A percentile compares a stretch with the other conserved stretches of the same genome.
These are phyloP conservation scores for Sporothrix euskadiensis DNA, from an alignment of 2,329 filamentous ascomycete species.

Conservation along the genomic window DNA sequence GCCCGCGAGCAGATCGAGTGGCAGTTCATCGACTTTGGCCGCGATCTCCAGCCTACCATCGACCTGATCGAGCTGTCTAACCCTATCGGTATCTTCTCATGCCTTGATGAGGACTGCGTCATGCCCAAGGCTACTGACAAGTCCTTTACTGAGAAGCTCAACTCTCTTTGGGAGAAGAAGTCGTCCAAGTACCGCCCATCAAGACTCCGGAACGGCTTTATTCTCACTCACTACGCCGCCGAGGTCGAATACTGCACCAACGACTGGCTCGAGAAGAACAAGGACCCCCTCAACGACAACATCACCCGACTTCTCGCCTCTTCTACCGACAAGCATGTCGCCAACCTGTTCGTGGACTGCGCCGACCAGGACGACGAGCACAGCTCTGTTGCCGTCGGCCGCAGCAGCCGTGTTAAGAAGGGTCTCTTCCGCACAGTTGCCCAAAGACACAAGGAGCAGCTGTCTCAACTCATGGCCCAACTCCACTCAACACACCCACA, in stretches of 20 bases:
- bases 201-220: constrained; percentile 85
- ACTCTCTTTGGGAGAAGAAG: constrained; percentile 94
- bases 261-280: constrained; percentile 98
- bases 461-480: constrained; percentile 94
- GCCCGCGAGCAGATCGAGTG: constrained; percentile 97
- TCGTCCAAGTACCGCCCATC: constrained; percentile 89
- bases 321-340: constrained; percentile 81
- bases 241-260: constrained; percentile 97
- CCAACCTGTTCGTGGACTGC: constrained; percentile 83
- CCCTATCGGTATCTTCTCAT: constrained; percentile 98
- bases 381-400: constrained; percentile 50
- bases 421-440: constrained; percentile 95
- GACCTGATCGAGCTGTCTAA: constrained; percentile 95
- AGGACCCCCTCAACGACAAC: constrained; percentile 96
- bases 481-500: constrained; percentile 96
- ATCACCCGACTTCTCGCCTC: constrained; percentile 82
- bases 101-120: constrained; percentile 93
- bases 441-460: constrained; percentile 94
- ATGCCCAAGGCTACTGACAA: constrained; percentile 99
- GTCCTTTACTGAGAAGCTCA: constrained; percentile 96
- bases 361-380: constrained; percentile 72
- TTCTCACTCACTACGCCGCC: constrained; percentile 94
- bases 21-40: constrained; percentile 99
- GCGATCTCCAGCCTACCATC: constrained; percentile 94
- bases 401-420: constrained; percentile 85